Conservation (phyloP, 2,329 filamentous ascomycete genomes). For the Scedosporium minutisporum region DNA sequence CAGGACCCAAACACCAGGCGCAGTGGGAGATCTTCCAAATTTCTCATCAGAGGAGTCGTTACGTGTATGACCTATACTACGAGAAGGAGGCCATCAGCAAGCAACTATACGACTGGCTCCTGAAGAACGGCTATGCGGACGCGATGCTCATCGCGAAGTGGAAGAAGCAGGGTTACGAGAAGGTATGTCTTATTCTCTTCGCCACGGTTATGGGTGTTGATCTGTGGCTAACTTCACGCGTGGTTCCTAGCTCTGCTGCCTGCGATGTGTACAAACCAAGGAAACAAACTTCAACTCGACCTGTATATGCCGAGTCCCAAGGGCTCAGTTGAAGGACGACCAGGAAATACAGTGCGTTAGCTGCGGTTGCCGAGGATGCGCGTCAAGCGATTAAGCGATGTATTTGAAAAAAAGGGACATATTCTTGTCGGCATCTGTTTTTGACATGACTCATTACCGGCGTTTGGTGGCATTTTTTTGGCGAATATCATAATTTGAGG, state of each 20-base stretch:
- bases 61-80: constrained; percentile 97
- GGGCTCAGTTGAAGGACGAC: constrained; percentile 79
- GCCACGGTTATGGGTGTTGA: neutral
- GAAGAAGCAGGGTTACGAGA: constrained; percentile 99
- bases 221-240: neutral
- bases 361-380: constrained; percentile 87
- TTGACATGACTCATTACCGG: neutral
- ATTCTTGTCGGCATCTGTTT: neutral
- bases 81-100: constrained; percentile 93
- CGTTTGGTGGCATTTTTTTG: neutral
- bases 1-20: constrained; percentile 75
- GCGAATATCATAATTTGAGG: neutral
- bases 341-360: constrained; percentile 88
- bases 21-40: constrained; percentile 98
- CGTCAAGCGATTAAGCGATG: constrained; percentile 63
- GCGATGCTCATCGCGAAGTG: constrained; percentile 95
- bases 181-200: constrained; percentile 43
- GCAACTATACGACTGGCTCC: constrained; percentile 84
- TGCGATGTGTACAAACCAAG: constrained; percentile 97
- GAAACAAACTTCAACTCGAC: constrained; percentile 98
- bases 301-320: constrained; percentile 91
- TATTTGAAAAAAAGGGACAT: too few species aligned
- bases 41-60: constrained; percentile 79
- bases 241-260: constrained; percentile 65
- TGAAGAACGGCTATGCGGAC: constrained; percentile 96